A percentile compares a stretch with the other conserved stretches of the same genome.
Conservation (phyloP, 139 green algal species). For the Volvox reticuliferus region DNA sequence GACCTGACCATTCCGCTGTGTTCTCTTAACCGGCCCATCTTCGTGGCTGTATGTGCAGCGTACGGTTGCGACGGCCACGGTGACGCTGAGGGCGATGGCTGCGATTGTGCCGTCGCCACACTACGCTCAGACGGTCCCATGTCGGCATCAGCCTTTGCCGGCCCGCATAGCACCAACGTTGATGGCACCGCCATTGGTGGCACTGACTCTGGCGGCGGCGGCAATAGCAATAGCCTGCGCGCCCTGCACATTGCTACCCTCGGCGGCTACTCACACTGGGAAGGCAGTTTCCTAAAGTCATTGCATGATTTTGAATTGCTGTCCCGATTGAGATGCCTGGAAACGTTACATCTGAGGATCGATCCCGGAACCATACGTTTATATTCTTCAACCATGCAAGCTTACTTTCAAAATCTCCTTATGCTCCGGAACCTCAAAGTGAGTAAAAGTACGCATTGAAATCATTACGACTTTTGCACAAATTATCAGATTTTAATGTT, state of each 20-base stretch:
- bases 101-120: too few species aligned
- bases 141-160: too few species aligned
- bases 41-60: constrained; percentile 10
- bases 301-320: background rate
- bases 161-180: too few species aligned
- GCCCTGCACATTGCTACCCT: constrained; percentile 31
- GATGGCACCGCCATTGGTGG: too few species aligned
- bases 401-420: constrained; percentile 5
- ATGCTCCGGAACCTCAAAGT: background rate
- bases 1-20: constrained; percentile 43
- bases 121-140: too few species aligned
- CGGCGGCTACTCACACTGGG: constrained; percentile 42
- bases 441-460: too few species aligned
- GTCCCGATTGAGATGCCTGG: background rate
- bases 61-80: background rate
- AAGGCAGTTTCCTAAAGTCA: constrained; percentile 23
- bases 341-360: constrained; percentile 18
- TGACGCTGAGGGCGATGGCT: background rate
- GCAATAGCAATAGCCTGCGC: background rate
- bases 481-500: too few species aligned
- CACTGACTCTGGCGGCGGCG: background rate
- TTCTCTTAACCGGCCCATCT: constrained; percentile 7
- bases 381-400: background rate
- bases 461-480: too few species aligned
- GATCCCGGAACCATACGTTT: background rate